Conservation (phyloP, 2,329 filamentous ascomycete genomes). For the Paracoccidioides lutzii region DNA sequence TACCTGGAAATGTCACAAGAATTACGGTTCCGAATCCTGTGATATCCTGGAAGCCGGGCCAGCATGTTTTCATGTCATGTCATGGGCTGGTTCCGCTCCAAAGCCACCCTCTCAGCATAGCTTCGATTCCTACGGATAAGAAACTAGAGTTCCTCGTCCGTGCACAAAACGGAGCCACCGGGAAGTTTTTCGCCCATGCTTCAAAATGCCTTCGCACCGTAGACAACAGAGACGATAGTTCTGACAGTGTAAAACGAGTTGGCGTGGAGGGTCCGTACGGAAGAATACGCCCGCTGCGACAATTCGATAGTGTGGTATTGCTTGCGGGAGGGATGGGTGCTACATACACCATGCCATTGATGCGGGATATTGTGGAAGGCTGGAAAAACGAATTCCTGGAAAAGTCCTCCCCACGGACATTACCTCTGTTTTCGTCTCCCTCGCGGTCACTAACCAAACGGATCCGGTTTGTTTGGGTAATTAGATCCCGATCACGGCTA, state of each 20-base stretch:
- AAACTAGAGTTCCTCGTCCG: slow-evolving; percentile 46
- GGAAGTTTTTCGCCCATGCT: slow-evolving; percentile 39
- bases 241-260: slow-evolving; percentile 24
- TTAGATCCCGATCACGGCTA: slow-evolving; percentile 42
- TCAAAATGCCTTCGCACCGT: slow-evolving; percentile 24
- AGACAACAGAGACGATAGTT: slow-evolving; percentile 6
- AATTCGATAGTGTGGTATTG: slow-evolving; percentile 49
- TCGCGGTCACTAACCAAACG: slow-evolving; percentile 26
- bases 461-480: slow-evolving; percentile 46
- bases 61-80: slow-evolving; percentile 50
- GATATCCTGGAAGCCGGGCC: slow-evolving; percentile 47
- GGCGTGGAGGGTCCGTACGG: slow-evolving; percentile 45
- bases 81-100: slow-evolving; percentile 46
- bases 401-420: background rate
- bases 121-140: slow-evolving; percentile 42
- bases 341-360: slow-evolving; percentile 44
- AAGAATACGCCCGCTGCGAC: slow-evolving; percentile 37
- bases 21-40: slow-evolving; percentile 44
- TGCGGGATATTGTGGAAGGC: slow-evolving; percentile 42
- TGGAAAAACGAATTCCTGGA: slow-evolving; percentile 27
- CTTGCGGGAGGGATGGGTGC: slow-evolving; percentile 49
- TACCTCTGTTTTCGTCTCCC: slow-evolving; percentile 9
- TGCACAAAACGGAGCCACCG: slow-evolving; percentile 41
- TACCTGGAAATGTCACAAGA: slow-evolving; percentile 44
- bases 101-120: slow-evolving; percentile 53